Evolutionary conservation across 1,284 basidiomycete species (phyloP), one percentile per base, ranked within the genome.

Genomic region (Tremellales sp.): DNA sequence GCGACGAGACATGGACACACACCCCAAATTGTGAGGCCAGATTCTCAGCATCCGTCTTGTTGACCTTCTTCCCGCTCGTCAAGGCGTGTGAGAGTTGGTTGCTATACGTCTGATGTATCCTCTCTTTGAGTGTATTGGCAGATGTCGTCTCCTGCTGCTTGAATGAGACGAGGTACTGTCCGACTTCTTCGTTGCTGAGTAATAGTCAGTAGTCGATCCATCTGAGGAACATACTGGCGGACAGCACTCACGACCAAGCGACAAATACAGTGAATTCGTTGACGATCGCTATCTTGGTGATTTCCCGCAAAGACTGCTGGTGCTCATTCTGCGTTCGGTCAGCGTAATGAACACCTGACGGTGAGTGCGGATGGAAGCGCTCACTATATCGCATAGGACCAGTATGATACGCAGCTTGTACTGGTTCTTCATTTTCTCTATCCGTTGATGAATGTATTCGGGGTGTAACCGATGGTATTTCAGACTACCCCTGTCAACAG

Each of bases 41-140:
- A 1, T 93, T 96, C 71, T 92, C 84, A 1, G 94, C 91, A 65
- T 99, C 96, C 0, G 94, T 97, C 78, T 94, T 97, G 76, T 98
- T 98, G 50, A 99, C 86, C 60, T 89, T 92, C 63, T 83, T 86
- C 57, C 97, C 87, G 57, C 83, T 85, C 0, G 94, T 98, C 29
- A 99, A 77, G 0, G 89, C 82, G n/a, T 84, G 82, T 35, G 87
- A 86, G 12, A 97, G 75, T 61, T 91, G 81, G 4, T 88, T 83
- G 53, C 81, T 74, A 65, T 96, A 92, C 61, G 89, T 87, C 60
- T 93, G 89, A 66, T 92, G 89, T 4, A 89, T 79, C 23, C 89
- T 84, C 69, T 97, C 93, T 71, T 93, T 94, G 75, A 99, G 93
- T 58, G 90, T 76, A 65, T 93, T 87, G 4, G 94, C 92, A 3